Evolutionary conservation across 306 rosid genomes (phyloP), one percentile per base, ranked within the genome.

Genomic region (Corylus avellana): DNA sequence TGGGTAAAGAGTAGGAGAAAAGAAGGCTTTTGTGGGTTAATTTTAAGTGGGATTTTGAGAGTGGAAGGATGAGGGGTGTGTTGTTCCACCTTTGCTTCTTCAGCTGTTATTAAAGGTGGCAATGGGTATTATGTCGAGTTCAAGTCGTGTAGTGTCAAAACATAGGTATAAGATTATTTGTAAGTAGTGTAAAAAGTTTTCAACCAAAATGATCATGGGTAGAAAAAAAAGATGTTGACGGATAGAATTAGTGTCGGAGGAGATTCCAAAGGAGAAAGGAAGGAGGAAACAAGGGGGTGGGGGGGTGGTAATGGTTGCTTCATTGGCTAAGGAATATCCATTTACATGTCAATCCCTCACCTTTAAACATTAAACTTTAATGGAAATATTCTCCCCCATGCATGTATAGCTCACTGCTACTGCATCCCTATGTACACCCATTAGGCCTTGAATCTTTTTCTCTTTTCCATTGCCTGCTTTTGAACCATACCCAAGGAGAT

Each of bases 1-100:
- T 25, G 77, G 27, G n/a, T 51, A 68, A 69, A 44, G 20, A 70
- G 63, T 59, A 50, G 44, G n/a, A 16, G 66, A 50, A 73, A 84
- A 74, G 73, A 75, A 72, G 72, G 71, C 37, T 77, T 82, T 72
- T 58, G 42, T 71, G 73, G 56, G 74, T 18, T 79, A 73, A 75
- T 80, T 79, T 63, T 59, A 62, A 7, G 79, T 70, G 75, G 83
- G 85, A 35, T 87, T 86, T 83, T 81, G 80, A 81, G 83, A 81
- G 86, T 76, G 87, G 81, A 80, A 79, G 68, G 80, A 86, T 86
- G 88, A 79, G 75, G 79, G 79, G 75, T 87, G 80, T 77, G 29
- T 77, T 82, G 88, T 79, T 71, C 73, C 55, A 73, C 58, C 73
- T 87, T 76, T 85, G 80, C 72, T 77, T 86, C 77, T 77, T 75